Base-by-base conservation (phyloP, 73 alveolate species). In the Halteria grandinella region DNA sequence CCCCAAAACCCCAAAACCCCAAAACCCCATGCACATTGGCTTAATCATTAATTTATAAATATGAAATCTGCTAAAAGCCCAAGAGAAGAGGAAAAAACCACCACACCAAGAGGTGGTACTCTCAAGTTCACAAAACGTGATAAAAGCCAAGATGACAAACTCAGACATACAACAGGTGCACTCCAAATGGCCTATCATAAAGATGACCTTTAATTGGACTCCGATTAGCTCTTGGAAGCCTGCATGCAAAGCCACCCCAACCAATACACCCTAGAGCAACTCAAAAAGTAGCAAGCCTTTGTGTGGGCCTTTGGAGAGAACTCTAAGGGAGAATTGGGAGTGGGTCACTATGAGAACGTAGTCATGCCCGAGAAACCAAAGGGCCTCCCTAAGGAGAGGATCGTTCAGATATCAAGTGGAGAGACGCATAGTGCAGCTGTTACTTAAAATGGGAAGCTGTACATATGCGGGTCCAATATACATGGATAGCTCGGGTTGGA, bases 401-500 rank as follows among this genome's bases (percentile, higher is more conserved):
- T 47, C 24, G 52, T 66, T 41, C 52, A 89, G 54, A 64, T 96
- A n/a, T 79, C 97, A 55, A 75, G 98, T 28, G 97, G 99, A 58
- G 94, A 89, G 18, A 90, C 88, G 58, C 97, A 94, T 74, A 49
- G 98, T 15, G 97, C 95, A 14, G 80, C 87, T 23, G 89, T 96
- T 37, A 91, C 96, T 17, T 39, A 51, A 23, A 91, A 90, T 66
- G 97, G 98, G 0, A 76, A 90, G 63, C 86, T 96, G 1, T 96
- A 72, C 82, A 76, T 89, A 58, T 94, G 98, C 76, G 99, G 99
- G 0, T 83, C 97, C 49, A 89, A 95, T 50, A 73, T 93, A 10
- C 96, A 90, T 76, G 98, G 97, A 47, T 92, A 94, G 86, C 79
- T 96, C 27, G 99, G 98, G 11, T 51, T 58, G 21, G 95, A 84